A percentile compares a stretch with the other conserved stretches of the same genome.
phyloP scores from a whole-genome alignment of 176 grass and related monocot species.

The Cenchrus americanus region DNA sequence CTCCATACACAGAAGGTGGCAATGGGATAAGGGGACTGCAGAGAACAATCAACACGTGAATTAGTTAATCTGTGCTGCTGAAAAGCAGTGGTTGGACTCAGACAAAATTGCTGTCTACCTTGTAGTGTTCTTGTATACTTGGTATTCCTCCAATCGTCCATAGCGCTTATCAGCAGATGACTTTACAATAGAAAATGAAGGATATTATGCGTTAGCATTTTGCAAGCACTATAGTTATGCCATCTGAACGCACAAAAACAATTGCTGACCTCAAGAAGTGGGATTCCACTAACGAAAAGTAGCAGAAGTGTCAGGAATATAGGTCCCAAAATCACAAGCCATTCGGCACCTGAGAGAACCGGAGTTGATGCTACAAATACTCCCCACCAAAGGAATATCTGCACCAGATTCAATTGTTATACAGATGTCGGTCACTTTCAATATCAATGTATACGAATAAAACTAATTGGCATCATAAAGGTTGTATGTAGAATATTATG shows the following conservation, averaged over 20 bases:
- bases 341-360: conserved; percentile 76
- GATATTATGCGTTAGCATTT: background rate
- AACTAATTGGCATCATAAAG: background rate
- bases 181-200: conserved; percentile 42
- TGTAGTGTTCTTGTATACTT: conserved; percentile 80
- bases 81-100: conserved; percentile 8
- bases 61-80: background rate
- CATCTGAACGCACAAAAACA: background rate
- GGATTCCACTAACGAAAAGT: conserved; percentile 92
- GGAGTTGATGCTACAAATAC: conserved; percentile 90
- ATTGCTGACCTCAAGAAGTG: conserved; percentile 82
- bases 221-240: background rate
- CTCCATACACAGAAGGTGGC: conserved; percentile 73
- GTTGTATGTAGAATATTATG: background rate
- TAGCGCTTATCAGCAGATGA: conserved; percentile 81
- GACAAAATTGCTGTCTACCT: conserved; percentile 50
- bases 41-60: conserved; percentile 15
- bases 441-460: background rate
- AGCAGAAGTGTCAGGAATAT: conserved; percentile 83
- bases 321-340: conserved; percentile 83
- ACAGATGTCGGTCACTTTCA: conserved; percentile 2
- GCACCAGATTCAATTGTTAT: conserved; percentile 31
- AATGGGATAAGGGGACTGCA: conserved; percentile 87
- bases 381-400: conserved; percentile 98
- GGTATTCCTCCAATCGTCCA: conserved; percentile 63